phyloP scores from a whole-genome alignment of 768 basidiomycete species.

The Agrocybe praecox region DNA sequence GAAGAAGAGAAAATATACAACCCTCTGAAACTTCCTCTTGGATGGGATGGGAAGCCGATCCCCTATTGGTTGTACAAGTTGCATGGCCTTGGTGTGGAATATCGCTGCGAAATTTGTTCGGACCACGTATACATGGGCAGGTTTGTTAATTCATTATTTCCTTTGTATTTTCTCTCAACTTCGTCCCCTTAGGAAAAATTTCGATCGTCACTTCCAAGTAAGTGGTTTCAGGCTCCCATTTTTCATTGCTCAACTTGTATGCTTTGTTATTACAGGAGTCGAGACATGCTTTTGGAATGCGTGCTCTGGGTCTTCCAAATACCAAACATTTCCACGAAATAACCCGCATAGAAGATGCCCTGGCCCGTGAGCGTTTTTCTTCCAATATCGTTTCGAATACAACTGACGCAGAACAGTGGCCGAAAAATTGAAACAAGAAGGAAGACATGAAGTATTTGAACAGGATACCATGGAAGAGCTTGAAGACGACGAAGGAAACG shows the following conservation, averaged over 20 bases:
- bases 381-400: background rate
- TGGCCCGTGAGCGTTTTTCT: conserved; percentile 68
- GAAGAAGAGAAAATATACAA: conserved; percentile 98
- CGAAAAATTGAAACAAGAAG: conserved; percentile 96
- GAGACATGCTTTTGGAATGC: conserved; percentile 97
- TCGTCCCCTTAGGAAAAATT: conserved; percentile 69
- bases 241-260: conserved; percentile 16
- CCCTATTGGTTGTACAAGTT: conserved; percentile 99
- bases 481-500: conserved; percentile 98
- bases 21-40: conserved; percentile 93
- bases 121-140: conserved; percentile 97
- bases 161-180: conserved; percentile 5
- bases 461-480: conserved; percentile 97
- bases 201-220: conserved; percentile 94
- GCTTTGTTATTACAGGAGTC: conserved; percentile 76
- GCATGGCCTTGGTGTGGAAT: conserved; percentile 97
- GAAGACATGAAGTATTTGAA: conserved; percentile 90
- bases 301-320: conserved; percentile 94
- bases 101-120: conserved; percentile 96
- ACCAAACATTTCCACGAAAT: conserved; percentile 99
- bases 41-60: conserved; percentile 99
- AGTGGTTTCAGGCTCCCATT: conserved; percentile 9
- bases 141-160: conserved; percentile 38
- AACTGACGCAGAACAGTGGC: conserved; percentile 63
- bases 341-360: conserved; percentile 94